phyloP scores from a whole-genome alignment of 306 rosid genomes.

The Cicer cuneatum region DNA sequence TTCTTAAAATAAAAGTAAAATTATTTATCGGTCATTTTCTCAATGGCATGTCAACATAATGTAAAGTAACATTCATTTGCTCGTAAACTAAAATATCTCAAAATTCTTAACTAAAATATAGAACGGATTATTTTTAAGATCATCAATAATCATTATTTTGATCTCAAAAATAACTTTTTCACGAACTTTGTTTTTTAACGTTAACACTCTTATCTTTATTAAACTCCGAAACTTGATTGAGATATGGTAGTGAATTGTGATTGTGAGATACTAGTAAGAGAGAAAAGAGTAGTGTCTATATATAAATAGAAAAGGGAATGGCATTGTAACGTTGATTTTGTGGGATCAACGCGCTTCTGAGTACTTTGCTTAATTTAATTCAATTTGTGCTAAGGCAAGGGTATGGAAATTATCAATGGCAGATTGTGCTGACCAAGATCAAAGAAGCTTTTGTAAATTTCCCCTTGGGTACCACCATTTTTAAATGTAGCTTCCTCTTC shows the following conservation, averaged over 20 bases:
- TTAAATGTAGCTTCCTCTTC: too few relatives aligned
- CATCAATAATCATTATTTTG: too few relatives aligned
- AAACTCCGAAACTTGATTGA: conserved; percentile 26
- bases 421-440: not conserved
- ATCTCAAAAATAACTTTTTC: too few relatives aligned
- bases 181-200: too few relatives aligned
- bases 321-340: not conserved
- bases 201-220: conserved; percentile 46
- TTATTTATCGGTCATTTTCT: too few relatives aligned
- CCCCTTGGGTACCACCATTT: not conserved
- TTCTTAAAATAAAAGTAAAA: too few relatives aligned
- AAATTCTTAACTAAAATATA: too few relatives aligned
- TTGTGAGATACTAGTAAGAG: not conserved
- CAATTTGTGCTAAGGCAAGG: not conserved
- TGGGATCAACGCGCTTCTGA: not conserved
- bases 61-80: too few relatives aligned
- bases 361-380: not conserved
- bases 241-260: not conserved
- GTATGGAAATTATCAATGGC: not conserved
- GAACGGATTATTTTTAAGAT: too few relatives aligned
- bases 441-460: not conserved
- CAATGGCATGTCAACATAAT: too few relatives aligned
- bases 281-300: not conserved
- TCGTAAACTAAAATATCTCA: too few relatives aligned
- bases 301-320: not conserved